Evolutionary conservation across 371 early-diverging fungal species (phyloP).

Genomic region (Rhizomucor miehei): DNA sequence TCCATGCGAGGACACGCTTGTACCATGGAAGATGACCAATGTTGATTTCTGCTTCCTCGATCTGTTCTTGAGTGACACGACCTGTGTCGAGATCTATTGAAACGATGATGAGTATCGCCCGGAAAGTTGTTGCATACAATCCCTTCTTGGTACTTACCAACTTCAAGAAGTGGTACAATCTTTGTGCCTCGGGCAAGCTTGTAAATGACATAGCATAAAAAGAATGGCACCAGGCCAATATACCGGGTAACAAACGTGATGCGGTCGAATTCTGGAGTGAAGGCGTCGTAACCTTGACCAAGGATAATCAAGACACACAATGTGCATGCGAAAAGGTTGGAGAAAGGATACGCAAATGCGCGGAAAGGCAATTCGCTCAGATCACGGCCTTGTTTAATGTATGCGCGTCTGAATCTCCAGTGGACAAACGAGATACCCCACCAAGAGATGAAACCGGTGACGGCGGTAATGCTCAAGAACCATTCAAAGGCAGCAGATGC

Average conservation of each 20-base stretch:
- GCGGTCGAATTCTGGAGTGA: slow-evolving; percentile 24
- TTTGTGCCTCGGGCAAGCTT: slow-evolving; percentile 43
- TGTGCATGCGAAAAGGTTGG: slow-evolving; percentile 43
- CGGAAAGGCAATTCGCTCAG: slow-evolving; percentile 65
- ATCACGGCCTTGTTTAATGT: slow-evolving; percentile 58
- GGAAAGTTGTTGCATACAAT: not conserved
- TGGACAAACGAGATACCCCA: slow-evolving; percentile 67
- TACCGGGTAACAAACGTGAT: slow-evolving; percentile 21
- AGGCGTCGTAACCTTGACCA: slow-evolving; percentile 48
- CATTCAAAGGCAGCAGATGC: slow-evolving; percentile 58
- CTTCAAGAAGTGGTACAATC: slow-evolving; percentile 51
- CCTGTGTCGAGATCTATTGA: slow-evolving; percentile 28
- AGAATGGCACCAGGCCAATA: slow-evolving; percentile 34
- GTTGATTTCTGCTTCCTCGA: slow-evolving; percentile 28
- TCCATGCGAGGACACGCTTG: slow-evolving; percentile 8
- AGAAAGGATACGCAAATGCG: slow-evolving; percentile 65
- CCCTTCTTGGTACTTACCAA: slow-evolving; percentile 28
- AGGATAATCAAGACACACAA: slow-evolving; percentile 46
- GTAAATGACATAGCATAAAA: slow-evolving; percentile 33
- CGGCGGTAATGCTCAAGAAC: slow-evolving; percentile 65
- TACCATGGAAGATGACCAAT: slow-evolving; percentile 12
- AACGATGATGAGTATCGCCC: not conserved
- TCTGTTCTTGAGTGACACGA: slow-evolving; percentile 28
- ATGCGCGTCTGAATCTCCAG: slow-evolving; percentile 76
- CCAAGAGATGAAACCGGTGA: slow-evolving; percentile 76